These are phyloP conservation scores for Ilyonectria destructans DNA, from an alignment of 2,329 filamentous ascomycete species.

Conservation along the genomic window DNA sequence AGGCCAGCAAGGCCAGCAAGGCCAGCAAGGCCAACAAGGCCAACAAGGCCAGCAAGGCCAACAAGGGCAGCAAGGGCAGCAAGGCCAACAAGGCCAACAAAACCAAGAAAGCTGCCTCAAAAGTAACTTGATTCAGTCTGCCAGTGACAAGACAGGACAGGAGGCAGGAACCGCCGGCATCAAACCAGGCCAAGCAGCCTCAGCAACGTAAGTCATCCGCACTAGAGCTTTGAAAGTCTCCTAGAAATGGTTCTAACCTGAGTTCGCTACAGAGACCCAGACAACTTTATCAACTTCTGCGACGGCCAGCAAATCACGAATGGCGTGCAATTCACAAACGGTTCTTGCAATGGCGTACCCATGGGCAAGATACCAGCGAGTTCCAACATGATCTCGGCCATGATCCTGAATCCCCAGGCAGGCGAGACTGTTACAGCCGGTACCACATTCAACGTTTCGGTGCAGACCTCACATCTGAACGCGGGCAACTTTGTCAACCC, in stretches of 20 bases:
- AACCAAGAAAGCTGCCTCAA: neutral
- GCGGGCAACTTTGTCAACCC: slow-evolving; percentile 76
- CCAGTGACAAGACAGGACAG: neutral
- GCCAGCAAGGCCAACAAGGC: too few species aligned
- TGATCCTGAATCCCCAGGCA: slow-evolving; percentile 69
- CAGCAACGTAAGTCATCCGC: slow-evolving; percentile 1
- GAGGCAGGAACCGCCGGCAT: neutral
- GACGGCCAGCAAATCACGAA: slow-evolving; percentile 70
- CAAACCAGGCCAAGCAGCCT: neutral
- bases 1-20: too few species aligned
- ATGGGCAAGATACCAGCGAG: slow-evolving; percentile 74
- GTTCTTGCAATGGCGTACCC: slow-evolving; percentile 76
- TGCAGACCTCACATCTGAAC: slow-evolving; percentile 68
- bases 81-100: too few species aligned
- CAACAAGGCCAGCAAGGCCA: too few species aligned
- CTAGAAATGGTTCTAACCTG: neutral
- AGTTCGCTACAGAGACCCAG: slow-evolving; percentile 61
- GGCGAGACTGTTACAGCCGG: slow-evolving; percentile 60
- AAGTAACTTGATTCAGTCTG: neutral
- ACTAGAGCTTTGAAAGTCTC: neutral
- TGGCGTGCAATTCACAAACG: slow-evolving; percentile 69
- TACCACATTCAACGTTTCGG: slow-evolving; percentile 67
- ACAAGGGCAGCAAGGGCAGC: too few species aligned
- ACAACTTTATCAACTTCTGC: slow-evolving; percentile 79
- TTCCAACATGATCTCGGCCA: slow-evolving; percentile 71